Conservation (phyloP, 1,139 yeast genomes). For the Magnusiomyces tetraspermus region DNA sequence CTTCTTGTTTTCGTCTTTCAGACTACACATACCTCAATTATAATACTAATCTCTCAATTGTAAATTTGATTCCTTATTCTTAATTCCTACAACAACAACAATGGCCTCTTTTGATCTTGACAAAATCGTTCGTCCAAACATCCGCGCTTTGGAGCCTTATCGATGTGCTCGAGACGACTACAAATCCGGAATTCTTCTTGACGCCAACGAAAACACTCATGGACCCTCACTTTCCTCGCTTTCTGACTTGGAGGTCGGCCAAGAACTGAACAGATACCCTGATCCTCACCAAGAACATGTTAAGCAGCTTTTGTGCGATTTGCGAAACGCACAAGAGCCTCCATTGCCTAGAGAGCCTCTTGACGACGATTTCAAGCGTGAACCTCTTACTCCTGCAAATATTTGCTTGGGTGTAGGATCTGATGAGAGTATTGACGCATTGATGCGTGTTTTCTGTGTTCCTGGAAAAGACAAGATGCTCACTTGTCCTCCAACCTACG, state of each 20-base stretch:
- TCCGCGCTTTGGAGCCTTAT: constrained; percentile 72
- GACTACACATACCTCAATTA: no score
- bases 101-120: constrained; percentile 44
- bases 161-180: constrained; percentile 94
- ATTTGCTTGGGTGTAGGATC: constrained; percentile 94
- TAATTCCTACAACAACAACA: not conserved
- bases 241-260: constrained; percentile 31
- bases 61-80: not conserved
- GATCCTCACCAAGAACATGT: constrained; percentile 90
- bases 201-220: constrained; percentile 92
- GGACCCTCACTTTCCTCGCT: constrained; percentile 61
- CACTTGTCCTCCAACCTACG: constrained; percentile 92
- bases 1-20: no score
- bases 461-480: constrained; percentile 79
- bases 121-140: constrained; percentile 71
- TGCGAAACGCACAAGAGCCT: constrained; percentile 43
- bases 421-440: constrained; percentile 87
- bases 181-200: constrained; percentile 74
- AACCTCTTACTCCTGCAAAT: constrained; percentile 49
- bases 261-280: constrained; percentile 78
- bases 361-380: constrained; percentile 15
- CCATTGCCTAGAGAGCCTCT: constrained; percentile 27
- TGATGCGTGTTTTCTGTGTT: constrained; percentile 72
- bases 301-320: constrained; percentile 59
- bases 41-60: no score